Conservation (phyloP, 2,329 filamentous ascomycete species). For the Cercospora nicotianae region DNA sequence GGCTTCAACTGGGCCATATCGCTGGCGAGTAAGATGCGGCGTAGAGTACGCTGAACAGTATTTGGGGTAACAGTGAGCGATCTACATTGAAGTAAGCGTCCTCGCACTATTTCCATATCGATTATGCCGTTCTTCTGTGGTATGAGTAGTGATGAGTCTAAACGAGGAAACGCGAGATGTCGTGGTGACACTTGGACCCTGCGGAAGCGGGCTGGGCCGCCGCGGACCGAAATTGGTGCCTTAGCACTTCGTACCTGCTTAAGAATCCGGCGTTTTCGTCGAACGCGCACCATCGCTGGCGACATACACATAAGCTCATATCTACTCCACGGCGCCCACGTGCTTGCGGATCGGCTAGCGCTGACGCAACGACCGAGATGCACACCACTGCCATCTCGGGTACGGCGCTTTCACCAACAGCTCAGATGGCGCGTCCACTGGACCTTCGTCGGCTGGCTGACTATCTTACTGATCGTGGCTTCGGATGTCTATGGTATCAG, state of each 20-base stretch:
- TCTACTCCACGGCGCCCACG: not conserved
- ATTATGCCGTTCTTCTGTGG: not conserved
- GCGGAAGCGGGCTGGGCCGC: not conserved
- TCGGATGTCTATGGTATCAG: not conserved
- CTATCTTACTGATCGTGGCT: not conserved
- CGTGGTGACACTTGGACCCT: not conserved
- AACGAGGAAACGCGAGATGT: not conserved
- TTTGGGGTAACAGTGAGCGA: not conserved
- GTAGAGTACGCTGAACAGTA: not conserved
- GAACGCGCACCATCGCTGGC: not conserved
- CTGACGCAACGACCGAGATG: not conserved
- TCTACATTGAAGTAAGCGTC: not conserved
- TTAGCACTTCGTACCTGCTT: not conserved
- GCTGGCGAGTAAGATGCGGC: not conserved
- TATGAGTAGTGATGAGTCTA: not conserved
- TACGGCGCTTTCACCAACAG: not conserved
- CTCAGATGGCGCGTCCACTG: not conserved
- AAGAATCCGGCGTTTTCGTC: not conserved
- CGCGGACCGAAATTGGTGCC: not conserved
- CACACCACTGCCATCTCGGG: not conserved
- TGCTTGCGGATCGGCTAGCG: not conserved
- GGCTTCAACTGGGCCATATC: not conserved
- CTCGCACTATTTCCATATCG: not conserved
- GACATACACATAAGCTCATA: not conserved
- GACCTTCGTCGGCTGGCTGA: not conserved